These are phyloP conservation scores for Fragilaria crotonensis DNA, from an alignment of 108 stramenopile genomes.

Conservation along the genomic window DNA sequence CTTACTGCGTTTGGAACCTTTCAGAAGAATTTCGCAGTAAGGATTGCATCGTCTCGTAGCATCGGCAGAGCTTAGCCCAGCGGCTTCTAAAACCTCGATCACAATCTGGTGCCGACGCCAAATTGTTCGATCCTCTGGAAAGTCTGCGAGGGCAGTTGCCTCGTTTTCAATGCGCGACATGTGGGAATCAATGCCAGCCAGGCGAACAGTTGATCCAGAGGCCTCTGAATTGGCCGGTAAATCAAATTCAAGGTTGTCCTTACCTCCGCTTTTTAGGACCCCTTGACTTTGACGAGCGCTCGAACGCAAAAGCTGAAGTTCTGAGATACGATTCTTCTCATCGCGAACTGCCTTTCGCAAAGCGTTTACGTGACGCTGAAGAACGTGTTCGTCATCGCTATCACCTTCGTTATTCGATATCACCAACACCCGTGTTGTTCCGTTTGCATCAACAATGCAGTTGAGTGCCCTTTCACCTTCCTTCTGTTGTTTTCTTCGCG, in stretches of 20 bases:
- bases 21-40: conserved; percentile 65
- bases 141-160: conserved; percentile 21
- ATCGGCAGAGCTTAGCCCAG: conserved; percentile 55
- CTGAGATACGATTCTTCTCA: conserved; percentile 8
- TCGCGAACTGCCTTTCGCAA: conserved; percentile 12
- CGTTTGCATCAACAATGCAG: conserved; percentile 74
- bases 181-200: background rate
- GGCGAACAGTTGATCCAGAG: conserved; percentile 4
- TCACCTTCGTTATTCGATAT: conserved; percentile 45
- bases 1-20: conserved; percentile 25
- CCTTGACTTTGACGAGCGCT: background rate
- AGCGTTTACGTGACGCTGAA: conserved; percentile 40
- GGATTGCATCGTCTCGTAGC: conserved; percentile 66
- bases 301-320: background rate
- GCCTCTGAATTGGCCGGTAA: too few relatives aligned
- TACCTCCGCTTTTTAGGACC: background rate
- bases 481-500: background rate
- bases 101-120: conserved; percentile 56
- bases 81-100: conserved; percentile 77
- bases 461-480: conserved; percentile 24
- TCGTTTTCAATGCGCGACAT: conserved; percentile 9
- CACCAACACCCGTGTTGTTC: conserved; percentile 69
- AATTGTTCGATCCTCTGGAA: conserved; percentile 48
- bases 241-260: too few relatives aligned
- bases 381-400: conserved; percentile 30